Percentiles rank a stretch among this genome's conserved stretches.
Evolutionary conservation across 352 stramenopile genomes (phyloP).

Genomic region (Phytophthora hybrid): DNA sequence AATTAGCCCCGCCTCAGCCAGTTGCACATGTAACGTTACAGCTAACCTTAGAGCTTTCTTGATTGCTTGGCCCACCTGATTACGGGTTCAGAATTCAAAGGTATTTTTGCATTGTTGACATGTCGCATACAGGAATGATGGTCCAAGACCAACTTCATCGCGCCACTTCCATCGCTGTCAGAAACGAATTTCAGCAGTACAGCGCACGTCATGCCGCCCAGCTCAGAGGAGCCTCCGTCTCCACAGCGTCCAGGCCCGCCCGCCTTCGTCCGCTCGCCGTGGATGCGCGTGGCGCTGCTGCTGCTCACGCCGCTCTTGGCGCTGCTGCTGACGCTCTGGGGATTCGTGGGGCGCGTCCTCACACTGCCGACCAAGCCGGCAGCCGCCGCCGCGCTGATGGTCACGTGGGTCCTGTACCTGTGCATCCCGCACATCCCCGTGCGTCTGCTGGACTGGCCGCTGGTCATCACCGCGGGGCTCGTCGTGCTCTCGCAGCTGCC

Average conservation of each 20-base stretch:
- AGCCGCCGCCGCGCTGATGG: constrained; percentile 30
- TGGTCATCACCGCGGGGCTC: constrained; percentile 58
- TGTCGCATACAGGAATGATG: constrained; percentile 15
- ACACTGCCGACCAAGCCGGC: constrained; percentile 52
- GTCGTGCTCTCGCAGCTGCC: constrained; percentile 40
- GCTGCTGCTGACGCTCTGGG: constrained; percentile 65
- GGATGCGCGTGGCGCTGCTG: constrained; percentile 44
- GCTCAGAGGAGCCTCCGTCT: constrained; percentile 10
- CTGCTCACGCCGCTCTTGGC: constrained; percentile 55
- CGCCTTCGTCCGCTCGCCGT: constrained; percentile 19
- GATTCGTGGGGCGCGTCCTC: constrained; percentile 56
- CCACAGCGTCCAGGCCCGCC: constrained; percentile 26
- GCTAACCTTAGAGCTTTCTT: neutral
- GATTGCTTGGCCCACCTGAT: neutral
- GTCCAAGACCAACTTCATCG: neutral
- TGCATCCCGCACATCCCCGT: constrained; percentile 57
- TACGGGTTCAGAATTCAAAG: neutral
- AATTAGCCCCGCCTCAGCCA: constrained; percentile 1
- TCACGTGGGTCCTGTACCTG: constrained; percentile 64
- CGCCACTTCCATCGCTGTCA: constrained; percentile 1
- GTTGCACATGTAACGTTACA: neutral
- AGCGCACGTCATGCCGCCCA: constrained; percentile 16
- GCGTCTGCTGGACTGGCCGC: constrained; percentile 62
- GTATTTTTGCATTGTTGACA: neutral
- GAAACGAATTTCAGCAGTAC: constrained; percentile 20